Conservation (phyloP, 176 grass and related monocot genomes). For the Miscanthus lutarioriparius region DNA sequence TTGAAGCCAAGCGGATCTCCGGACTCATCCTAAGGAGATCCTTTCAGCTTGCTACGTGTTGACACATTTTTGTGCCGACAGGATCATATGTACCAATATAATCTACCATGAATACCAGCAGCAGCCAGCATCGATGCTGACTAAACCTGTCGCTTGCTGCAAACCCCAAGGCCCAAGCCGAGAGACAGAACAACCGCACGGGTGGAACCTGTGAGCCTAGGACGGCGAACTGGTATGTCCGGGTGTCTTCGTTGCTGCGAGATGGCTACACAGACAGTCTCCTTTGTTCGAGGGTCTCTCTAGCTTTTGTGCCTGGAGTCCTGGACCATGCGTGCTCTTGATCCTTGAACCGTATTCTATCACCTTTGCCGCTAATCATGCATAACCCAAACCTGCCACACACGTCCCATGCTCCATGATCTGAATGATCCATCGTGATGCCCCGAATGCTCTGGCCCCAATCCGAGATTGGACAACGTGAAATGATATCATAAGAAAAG, state of each 20-base stretch:
- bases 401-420: conserved; percentile 15
- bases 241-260: conserved; percentile 25
- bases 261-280: conserved; percentile 25
- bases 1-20: too few relatives aligned
- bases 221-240: conserved; percentile 14
- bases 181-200: conserved; percentile 36
- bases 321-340: conserved; percentile 26
- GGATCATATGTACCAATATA: too few relatives aligned
- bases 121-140: conserved; percentile 13
- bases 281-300: conserved; percentile 36
- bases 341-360: conserved; percentile 29
- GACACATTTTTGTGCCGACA: too few relatives aligned
- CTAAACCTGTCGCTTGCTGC: conserved; percentile 36
- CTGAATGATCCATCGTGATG: background rate
- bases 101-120: too few relatives aligned
- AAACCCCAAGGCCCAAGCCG: conserved; percentile 1
- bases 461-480: conserved; percentile 11
- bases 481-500: conserved; percentile 31
- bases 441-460: background rate
- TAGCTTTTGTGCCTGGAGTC: background rate
- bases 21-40: too few relatives aligned
- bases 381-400: conserved; percentile 8
- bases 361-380: background rate
- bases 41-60: too few relatives aligned
- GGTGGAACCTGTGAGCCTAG: conserved; percentile 40